Percentiles rank a stretch among this genome's conserved stretches.
Conservation (phyloP, 345 rosid species). For the rapeseed (Brassica napus) region Da-Ae NC_063445.1:22647501-22648000, state of each 20-base stretch:
- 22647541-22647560: too few species aligned
- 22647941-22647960: constrained; percentile 44
- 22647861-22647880: constrained; percentile 39
- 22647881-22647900: constrained; percentile 26
- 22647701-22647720: background rate
- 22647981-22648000: constrained; percentile 44
- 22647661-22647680: background rate
- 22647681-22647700: background rate
- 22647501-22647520: too few species aligned
- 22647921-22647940: constrained; percentile 46
- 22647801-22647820: background rate
- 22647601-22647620: background rate
- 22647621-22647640: background rate
- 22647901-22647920: constrained; percentile 31
- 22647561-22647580: background rate
- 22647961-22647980: constrained; percentile 48
- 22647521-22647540: too few species aligned
- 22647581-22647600: background rate
- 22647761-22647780: background rate
- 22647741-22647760: background rate
- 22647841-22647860: constrained; percentile 14
- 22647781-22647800: background rate
- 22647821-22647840: constrained; percentile 13
- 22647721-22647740: background rate
- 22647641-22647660: background rate